These are phyloP conservation scores for Furcasterigmium furcatum DNA, from an alignment of 2,329 filamentous ascomycete genomes.

Conservation along the genomic window DNA sequence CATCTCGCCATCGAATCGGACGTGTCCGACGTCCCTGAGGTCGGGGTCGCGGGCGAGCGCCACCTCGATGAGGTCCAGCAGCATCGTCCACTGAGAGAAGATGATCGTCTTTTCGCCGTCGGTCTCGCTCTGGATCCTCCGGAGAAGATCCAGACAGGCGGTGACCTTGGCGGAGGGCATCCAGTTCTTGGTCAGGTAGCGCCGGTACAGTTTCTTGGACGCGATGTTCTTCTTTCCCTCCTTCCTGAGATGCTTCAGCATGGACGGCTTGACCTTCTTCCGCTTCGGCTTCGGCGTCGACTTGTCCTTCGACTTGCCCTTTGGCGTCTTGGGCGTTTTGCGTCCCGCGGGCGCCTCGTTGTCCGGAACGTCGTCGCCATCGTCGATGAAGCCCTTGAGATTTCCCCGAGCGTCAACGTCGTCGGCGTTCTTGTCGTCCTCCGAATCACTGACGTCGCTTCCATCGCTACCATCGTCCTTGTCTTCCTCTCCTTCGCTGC, in stretches of 20 bases:
- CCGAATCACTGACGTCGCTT: conserved; percentile 27
- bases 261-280: conserved; percentile 34
- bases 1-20: conserved; percentile 78
- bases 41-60: conserved; percentile 55
- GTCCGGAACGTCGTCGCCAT: conserved; percentile 29
- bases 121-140: conserved; percentile 34
- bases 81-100: conserved; percentile 78
- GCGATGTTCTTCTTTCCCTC: conserved; percentile 37
- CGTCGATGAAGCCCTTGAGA: conserved; percentile 51
- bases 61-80: conserved; percentile 75
- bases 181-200: conserved; percentile 66
- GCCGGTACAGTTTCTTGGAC: conserved; percentile 69
- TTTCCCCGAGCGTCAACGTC: conserved; percentile 33
- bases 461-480: conserved; percentile 22
- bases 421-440: conserved; percentile 20
- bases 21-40: conserved; percentile 48
- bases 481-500: conserved; percentile 26
- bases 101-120: conserved; percentile 77
- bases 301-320: conserved; percentile 15
- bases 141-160: conserved; percentile 63
- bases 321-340: conserved; percentile 8
- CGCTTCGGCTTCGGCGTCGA: conserved; percentile 27
- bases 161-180: conserved; percentile 73
- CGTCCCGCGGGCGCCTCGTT: conserved; percentile 14
- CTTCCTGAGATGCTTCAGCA: conserved; percentile 18